phyloP scores from a whole-genome alignment of 768 basidiomycete species.

The Daedaleopsis sinensis region DNA sequence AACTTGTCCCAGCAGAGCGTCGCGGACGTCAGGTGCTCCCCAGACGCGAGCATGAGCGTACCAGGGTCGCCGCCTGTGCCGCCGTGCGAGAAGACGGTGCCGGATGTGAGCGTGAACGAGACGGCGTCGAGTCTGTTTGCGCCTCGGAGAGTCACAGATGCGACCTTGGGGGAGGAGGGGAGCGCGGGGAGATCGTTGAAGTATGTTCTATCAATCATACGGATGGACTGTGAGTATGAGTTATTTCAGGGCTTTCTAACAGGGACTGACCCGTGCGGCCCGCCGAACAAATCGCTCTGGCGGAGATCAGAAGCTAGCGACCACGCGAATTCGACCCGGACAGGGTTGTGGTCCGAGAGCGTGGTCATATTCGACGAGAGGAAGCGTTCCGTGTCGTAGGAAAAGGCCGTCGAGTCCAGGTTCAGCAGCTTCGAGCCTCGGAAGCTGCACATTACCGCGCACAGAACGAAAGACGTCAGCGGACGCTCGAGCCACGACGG shows the following conservation, averaged over 20 bases:
- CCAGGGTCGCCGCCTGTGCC: constrained; percentile 3
- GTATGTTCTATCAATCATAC: neutral
- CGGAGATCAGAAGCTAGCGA: neutral
- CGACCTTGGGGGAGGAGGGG: constrained; percentile 1
- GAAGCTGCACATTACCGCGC: neutral
- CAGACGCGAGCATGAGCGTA: constrained; percentile 1
- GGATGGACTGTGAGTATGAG: neutral
- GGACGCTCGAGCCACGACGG: neutral
- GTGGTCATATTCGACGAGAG: neutral
- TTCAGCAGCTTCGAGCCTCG: neutral
- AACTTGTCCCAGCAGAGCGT: constrained; percentile 8
- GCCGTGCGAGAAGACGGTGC: constrained; percentile 1
- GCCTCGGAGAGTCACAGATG: constrained; percentile 3
- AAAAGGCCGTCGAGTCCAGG: neutral
- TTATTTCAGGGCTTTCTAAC: too few species aligned
- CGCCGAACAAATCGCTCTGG: constrained; percentile 10
- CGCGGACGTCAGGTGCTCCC: neutral
- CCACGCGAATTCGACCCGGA: constrained; percentile 4
- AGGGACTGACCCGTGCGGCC: constrained; percentile 2
- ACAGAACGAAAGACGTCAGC: neutral
- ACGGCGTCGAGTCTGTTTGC: constrained; percentile 8
- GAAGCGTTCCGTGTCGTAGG: constrained; percentile 5
- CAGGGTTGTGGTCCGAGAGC: constrained; percentile 13
- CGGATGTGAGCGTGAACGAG: constrained; percentile 5
- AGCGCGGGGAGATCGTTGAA: constrained; percentile 11